Percentiles rank a stretch among this genome's conserved stretches.
Conservation (phyloP, 768 basidiomycete species). For the Agrocybe praecox region DNA sequence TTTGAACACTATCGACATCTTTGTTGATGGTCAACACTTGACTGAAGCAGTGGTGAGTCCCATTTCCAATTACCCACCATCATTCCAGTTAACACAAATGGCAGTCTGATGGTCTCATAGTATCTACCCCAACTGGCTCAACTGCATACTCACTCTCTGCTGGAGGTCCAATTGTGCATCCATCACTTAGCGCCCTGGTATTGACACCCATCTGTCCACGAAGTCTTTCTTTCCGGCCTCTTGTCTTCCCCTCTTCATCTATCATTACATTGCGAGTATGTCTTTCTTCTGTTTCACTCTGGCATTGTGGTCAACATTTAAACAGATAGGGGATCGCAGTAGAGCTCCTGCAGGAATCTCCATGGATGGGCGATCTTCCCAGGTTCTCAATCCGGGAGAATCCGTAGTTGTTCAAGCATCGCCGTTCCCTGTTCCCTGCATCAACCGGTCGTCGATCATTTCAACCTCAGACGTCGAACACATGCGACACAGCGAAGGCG, state of each 20-base stretch:
- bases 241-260: slow-evolving; percentile 86
- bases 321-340: slow-evolving; percentile 81
- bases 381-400: slow-evolving; percentile 82
- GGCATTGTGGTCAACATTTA: neutral
- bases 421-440: slow-evolving; percentile 89
- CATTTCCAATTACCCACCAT: neutral
- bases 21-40: slow-evolving; percentile 91
- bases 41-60: slow-evolving; percentile 90
- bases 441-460: slow-evolving; percentile 81
- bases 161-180: slow-evolving; percentile 95
- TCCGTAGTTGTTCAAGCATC: slow-evolving; percentile 85
- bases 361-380: slow-evolving; percentile 90
- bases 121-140: slow-evolving; percentile 95
- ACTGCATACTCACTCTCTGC: slow-evolving; percentile 96
- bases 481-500: slow-evolving; percentile 58
- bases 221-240: slow-evolving; percentile 87
- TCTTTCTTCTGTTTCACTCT: slow-evolving; percentile 2
- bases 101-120: slow-evolving; percentile 91
- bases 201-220: slow-evolving; percentile 96
- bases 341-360: slow-evolving; percentile 88
- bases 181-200: slow-evolving; percentile 86
- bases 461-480: slow-evolving; percentile 45
- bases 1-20: slow-evolving; percentile 91
- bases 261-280: slow-evolving; percentile 73
- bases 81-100: slow-evolving; percentile 5